Conservation (phyloP, 768 basidiomycete species). For the Omphalotus guepiniiformis region DNA sequence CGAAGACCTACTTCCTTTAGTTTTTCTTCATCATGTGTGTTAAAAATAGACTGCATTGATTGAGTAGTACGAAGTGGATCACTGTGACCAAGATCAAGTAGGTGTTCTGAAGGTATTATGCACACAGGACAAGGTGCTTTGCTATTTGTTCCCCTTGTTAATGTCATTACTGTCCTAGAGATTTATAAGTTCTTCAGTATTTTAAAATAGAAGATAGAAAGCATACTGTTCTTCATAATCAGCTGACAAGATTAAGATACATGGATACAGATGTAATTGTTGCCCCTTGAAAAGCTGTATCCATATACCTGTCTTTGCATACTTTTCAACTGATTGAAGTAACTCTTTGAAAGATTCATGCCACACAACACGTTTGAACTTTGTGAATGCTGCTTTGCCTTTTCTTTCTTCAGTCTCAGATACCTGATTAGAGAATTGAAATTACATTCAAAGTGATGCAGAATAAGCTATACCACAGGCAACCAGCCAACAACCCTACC, state of each 20-base stretch:
- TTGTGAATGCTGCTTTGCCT: conserved; percentile 25
- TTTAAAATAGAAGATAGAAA: neutral
- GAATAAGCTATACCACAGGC: conserved; percentile 8
- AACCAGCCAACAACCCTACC: conserved; percentile 16
- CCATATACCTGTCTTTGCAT: conserved; percentile 18
- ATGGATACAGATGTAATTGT: conserved; percentile 30
- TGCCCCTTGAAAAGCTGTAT: conserved; percentile 16
- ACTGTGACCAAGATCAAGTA: neutral
- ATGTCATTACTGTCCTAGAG: neutral
- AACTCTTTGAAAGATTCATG: conserved; percentile 31
- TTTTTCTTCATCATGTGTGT: neutral
- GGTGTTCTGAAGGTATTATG: neutral
- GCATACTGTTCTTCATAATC: conserved; percentile 26
- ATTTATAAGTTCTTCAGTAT: neutral
- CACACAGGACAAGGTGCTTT: neutral
- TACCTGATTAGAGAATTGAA: conserved; percentile 18
- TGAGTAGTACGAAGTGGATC: neutral
- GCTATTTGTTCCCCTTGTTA: neutral
- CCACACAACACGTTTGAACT: conserved; percentile 33
- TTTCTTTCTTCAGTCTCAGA: conserved; percentile 26
- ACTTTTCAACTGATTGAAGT: conserved; percentile 19
- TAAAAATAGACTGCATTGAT: neutral
- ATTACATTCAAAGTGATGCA: neutral
- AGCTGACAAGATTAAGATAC: conserved; percentile 25
- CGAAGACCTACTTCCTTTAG: neutral